Base-by-base conservation (phyloP, 2,329 filamentous ascomycete species). In the Kalaharituber pfeilii region DNA sequence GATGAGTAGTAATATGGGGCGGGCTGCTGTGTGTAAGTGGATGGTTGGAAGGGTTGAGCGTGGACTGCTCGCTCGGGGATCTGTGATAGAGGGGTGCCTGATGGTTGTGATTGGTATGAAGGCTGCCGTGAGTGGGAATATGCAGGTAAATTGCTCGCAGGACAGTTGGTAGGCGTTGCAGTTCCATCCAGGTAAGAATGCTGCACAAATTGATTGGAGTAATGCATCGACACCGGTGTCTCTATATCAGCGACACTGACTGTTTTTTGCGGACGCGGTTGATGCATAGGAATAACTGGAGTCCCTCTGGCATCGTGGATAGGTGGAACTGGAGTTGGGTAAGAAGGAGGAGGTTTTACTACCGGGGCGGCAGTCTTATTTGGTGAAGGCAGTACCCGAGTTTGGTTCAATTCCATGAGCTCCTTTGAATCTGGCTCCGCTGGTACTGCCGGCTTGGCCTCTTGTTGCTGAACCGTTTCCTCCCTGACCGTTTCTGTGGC, bases 201-300 rank as follows among this genome's bases (percentile, higher is more conserved):
- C 7, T 20, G 47, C 25, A 15, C 9, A 4, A 18, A 18, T 15
- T 60, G 78, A 74, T 63, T 78, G 77, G 13, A 78, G 76, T 59
- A 72, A 51, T 67, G 68, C 55, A 69, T 66, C 62, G 70, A 74
- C 4, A 78, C 80, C 3, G 88, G 86, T 6, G 84, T 84, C 68
- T 96, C 91, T 62, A 96, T 94, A 63, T 86, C 87, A 55, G 86
- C 85, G 56, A 96, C 80, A 8, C 88, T 95, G 28, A 96, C 86
- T 5, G 87, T 76, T 73, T 96, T 96, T 68, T 96, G 88, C 7
- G 91, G 89, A 52, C 86, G 82, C 55, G 91, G 91, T 67, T 96
- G 91, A 66, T 96, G 86, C 80, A 96, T 94, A 0, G 86, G 62
- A 24, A 64, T 77, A 18, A 80, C 75, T 42, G 75, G 73, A 18